Conservation (phyloP, 2,329 filamentous ascomycete genomes). For the Exophiala alcalophila region DNA sequence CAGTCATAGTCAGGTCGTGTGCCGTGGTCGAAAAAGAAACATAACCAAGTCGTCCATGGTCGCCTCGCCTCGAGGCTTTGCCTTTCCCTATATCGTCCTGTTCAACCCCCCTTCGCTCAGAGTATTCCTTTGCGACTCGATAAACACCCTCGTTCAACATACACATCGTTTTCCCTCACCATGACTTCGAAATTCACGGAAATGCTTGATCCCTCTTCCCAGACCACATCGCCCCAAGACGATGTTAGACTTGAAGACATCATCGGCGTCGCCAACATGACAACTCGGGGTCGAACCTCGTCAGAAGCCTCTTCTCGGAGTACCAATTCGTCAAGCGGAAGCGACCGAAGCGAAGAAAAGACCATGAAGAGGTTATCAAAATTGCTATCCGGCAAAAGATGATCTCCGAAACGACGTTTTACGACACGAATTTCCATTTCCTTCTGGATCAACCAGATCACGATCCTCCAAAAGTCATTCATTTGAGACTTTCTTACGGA, state of each 20-base stretch:
- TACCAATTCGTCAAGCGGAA: slow-evolving; percentile 32
- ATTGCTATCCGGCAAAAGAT: slow-evolving; percentile 23
- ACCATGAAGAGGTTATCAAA: slow-evolving; percentile 22
- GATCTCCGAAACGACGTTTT: slow-evolving; percentile 2
- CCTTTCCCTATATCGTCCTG: slow-evolving; percentile 5
- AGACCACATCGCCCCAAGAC: slow-evolving; percentile 37
- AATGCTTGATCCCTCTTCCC: slow-evolving; percentile 40
- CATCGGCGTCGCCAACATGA: slow-evolving; percentile 39
- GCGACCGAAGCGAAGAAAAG: slow-evolving; percentile 18
- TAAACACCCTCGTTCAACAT: not conserved
- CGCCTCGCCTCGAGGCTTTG: not conserved
- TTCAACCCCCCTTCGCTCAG: slow-evolving; percentile 2
- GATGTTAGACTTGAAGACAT: slow-evolving; percentile 46
- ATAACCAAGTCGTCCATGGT: not conserved
- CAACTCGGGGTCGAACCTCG: slow-evolving; percentile 31
- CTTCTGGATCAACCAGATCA: too few relatives aligned
- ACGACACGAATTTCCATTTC: too few relatives aligned
- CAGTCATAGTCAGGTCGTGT: too few relatives aligned
- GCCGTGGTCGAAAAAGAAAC: slow-evolving; percentile 15
- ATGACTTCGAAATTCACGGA: slow-evolving; percentile 45
- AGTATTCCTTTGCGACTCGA: not conserved
- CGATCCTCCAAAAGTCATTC: slow-evolving; percentile 7
- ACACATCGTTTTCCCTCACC: slow-evolving; percentile 34
- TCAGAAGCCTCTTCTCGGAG: slow-evolving; percentile 38
- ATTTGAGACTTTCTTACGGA: slow-evolving; percentile 4